Evolutionary conservation across 495 filamentous ascomycete species (phyloP).

Genomic region (Neurospora sublineolata): DNA sequence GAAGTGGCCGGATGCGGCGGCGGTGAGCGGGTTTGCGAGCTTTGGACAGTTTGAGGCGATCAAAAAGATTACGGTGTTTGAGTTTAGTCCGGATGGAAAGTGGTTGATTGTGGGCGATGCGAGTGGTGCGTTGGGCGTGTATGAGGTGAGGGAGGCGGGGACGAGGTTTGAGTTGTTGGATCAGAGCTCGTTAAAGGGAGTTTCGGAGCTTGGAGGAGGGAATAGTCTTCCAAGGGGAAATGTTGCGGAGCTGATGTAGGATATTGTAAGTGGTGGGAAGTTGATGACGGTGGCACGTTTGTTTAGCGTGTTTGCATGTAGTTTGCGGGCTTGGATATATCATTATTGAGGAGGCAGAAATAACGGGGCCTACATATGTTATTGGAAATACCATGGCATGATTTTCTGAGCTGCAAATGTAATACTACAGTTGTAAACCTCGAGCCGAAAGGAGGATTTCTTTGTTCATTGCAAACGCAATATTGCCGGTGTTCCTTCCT

Average conservation of each 20-base stretch:
- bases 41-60: conserved; percentile 17
- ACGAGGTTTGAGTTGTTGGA: conserved; percentile 9
- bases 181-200: not conserved
- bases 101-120: conserved; percentile 17
- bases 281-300: not conserved
- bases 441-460: not conserved
- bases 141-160: conserved; percentile 10
- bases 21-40: conserved; percentile 3
- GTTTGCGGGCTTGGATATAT: not conserved
- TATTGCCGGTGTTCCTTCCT: not conserved
- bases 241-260: not conserved
- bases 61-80: conserved; percentile 17
- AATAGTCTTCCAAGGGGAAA: not conserved
- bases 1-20: conserved; percentile 14
- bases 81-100: conserved; percentile 16
- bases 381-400: not conserved
- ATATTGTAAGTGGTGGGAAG: not conserved
- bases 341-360: not conserved
- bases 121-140: conserved; percentile 14
- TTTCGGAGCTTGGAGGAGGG: not conserved
- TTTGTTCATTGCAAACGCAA: not conserved
- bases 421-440: not conserved
- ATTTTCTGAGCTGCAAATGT: not conserved
- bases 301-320: not conserved
- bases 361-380: not conserved